phyloP scores from a whole-genome alignment of 2,329 filamentous ascomycete species.

The Ophiostoma novo-ulmi region DNA sequence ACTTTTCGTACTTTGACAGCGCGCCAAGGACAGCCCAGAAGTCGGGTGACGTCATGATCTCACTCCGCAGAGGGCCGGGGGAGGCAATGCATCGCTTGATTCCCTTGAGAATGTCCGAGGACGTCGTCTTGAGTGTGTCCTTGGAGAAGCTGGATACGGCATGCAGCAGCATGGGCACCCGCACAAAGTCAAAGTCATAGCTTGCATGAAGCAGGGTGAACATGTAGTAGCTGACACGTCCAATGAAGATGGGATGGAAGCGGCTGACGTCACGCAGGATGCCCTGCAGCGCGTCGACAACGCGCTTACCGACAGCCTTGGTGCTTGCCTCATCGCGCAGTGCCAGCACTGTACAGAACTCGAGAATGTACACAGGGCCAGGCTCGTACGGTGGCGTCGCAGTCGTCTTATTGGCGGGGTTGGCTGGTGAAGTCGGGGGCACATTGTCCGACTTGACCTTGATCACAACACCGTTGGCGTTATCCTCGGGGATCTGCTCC shows the following conservation, averaged over 20 bases:
- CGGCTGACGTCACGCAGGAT: constrained; percentile 74
- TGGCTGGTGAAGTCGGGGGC: constrained; percentile 40
- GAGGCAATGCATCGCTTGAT: constrained; percentile 74
- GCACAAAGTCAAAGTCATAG: constrained; percentile 87
- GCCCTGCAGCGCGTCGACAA: constrained; percentile 74
- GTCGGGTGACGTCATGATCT: constrained; percentile 93
- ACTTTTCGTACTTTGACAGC: constrained; percentile 63
- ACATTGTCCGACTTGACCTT: constrained; percentile 82
- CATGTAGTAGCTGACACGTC: constrained; percentile 70
- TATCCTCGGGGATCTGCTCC: constrained; percentile 80
- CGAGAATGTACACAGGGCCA: constrained; percentile 80
- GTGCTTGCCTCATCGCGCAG: constrained; percentile 71
- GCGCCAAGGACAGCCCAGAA: constrained; percentile 89
- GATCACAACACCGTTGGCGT: constrained; percentile 69
- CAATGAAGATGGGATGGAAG: constrained; percentile 77
- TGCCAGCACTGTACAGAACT: constrained; percentile 78
- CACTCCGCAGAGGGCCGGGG: constrained; percentile 72
- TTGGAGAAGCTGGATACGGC: constrained; percentile 83
- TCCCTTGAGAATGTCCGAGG: constrained; percentile 70
- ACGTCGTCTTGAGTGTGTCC: constrained; percentile 68
- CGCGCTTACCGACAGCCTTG: constrained; percentile 66
- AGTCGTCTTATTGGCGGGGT: constrained; percentile 50
- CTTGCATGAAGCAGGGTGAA: constrained; percentile 75
- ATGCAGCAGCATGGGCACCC: constrained; percentile 86
- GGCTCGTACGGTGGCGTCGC: constrained; percentile 72